Percentiles rank a stretch among this genome's conserved stretches.
Conservation (phyloP, 768 basidiomycete genomes). For the Russula abietina region DNA sequence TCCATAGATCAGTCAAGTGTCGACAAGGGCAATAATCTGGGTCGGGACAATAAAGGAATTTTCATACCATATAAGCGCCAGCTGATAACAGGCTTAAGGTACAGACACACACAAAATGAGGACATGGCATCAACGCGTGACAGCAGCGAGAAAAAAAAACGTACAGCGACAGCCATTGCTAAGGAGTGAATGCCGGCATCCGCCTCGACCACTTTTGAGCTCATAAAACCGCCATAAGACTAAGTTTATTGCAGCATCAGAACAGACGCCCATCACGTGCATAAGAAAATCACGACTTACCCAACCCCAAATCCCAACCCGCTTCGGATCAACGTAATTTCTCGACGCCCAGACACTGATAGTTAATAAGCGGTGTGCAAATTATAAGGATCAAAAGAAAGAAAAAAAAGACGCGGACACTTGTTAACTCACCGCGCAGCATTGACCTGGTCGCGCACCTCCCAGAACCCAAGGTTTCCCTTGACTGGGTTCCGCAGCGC, state of each 20-base stretch:
- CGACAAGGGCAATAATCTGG: neutral
- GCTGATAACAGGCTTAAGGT: constrained; percentile 65
- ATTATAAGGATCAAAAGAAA: constrained; percentile 2
- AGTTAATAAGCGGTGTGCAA: neutral
- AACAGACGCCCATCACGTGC: neutral
- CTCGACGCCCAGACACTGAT: constrained; percentile 75
- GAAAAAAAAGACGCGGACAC: neutral
- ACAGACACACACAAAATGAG: neutral
- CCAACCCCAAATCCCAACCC: constrained; percentile 99
- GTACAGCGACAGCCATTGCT: constrained; percentile 84
- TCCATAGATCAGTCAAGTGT: neutral
- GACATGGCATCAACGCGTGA: neutral
- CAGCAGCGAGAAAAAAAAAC: constrained; percentile 32
- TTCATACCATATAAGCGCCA: constrained; percentile 72
- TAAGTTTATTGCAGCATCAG: constrained; percentile 29
- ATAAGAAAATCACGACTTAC: constrained; percentile 39
- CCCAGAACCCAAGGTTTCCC: constrained; percentile 81
- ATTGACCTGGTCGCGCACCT: constrained; percentile 84
- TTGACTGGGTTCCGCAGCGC: constrained; percentile 82
- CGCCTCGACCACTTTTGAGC: constrained; percentile 86
- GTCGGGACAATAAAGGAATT: neutral
- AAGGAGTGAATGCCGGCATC: constrained; percentile 85
- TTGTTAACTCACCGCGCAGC: constrained; percentile 62
- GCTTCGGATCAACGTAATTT: constrained; percentile 78
- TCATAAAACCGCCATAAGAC: constrained; percentile 98